Evolutionary conservation across 192 early-diverging fungal species (phyloP).

Genomic region (Linnemannia hyalina): DNA sequence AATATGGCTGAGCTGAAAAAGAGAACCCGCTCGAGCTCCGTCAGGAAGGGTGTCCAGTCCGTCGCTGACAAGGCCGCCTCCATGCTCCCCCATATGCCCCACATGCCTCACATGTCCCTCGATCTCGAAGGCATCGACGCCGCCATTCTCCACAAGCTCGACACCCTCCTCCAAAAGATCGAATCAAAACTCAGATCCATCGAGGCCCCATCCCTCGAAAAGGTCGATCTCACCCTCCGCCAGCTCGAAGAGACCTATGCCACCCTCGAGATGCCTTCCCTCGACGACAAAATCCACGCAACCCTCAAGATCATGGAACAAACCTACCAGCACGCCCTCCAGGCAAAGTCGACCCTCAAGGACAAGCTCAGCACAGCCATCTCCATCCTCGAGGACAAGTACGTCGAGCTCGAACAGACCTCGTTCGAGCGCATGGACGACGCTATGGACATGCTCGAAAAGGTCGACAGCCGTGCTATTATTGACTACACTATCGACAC

Average conservation of each 20-base stretch:
- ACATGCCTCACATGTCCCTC: slow-evolving; percentile 13
- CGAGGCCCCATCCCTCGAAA: slow-evolving; percentile 52
- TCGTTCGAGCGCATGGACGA: slow-evolving; percentile 65
- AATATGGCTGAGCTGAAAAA: slow-evolving; percentile 53
- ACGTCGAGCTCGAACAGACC: slow-evolving; percentile 54
- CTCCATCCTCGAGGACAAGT: slow-evolving; percentile 53
- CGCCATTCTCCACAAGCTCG: slow-evolving; percentile 50
- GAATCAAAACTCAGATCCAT: slow-evolving; percentile 48
- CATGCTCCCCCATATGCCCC: slow-evolving; percentile 25
- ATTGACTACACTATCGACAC: slow-evolving; percentile 64
- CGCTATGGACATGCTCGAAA: slow-evolving; percentile 65
- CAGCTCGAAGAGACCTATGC: slow-evolving; percentile 64
- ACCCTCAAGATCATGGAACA: slow-evolving; percentile 42
- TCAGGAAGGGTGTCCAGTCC: slow-evolving; percentile 46
- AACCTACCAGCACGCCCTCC: slow-evolving; percentile 45
- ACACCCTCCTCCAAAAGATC: slow-evolving; percentile 44
- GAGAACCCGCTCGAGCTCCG: slow-evolving; percentile 46
- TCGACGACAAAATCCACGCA: slow-evolving; percentile 43
- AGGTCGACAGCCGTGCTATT: slow-evolving; percentile 60
- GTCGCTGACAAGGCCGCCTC: slow-evolving; percentile 49
- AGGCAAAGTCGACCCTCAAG: slow-evolving; percentile 42
- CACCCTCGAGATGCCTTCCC: slow-evolving; percentile 51
- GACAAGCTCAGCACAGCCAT: slow-evolving; percentile 50
- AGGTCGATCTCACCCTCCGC: slow-evolving; percentile 55
- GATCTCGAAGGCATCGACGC: slow-evolving; percentile 53